Evolutionary conservation across 805 yeast species (phyloP), one percentile per base, ranked within the genome.

Genomic region (Lipomyces spencermartinsiae): DNA sequence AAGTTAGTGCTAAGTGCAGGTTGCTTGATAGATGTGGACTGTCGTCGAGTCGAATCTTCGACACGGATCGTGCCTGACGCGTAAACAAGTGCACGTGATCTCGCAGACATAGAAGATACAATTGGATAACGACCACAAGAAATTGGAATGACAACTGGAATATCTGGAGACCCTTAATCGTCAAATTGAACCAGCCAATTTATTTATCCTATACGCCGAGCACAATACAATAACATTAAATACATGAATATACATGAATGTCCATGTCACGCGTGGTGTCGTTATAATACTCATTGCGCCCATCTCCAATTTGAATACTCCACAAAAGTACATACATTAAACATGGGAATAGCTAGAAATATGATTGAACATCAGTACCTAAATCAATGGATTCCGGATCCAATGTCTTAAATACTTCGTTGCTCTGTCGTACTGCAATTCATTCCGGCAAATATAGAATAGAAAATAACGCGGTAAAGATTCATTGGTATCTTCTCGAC

Each of bases 171-270:
- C 16, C 14, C 14, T 43, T 16, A 43, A 16, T 12, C 14, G 49
- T n/a, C 8, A 43, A 43, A 43, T 19, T 43, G 49, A 43, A 43
- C 49, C 49, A n/a, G 49, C 49, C 49, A 43, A 43, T 43, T 43
- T 43, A 43, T 16, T 43, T 16, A 16, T 2, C 22, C 43, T n/a
- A 8, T 16, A 43, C 49, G n/a, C 49, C 49, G 16, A 43, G 22
- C n/a, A 43, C 49, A 43, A 43, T 43, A 16, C 22, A n/a, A 43
- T 6, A 12, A 12, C 16, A 22, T 43, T 8, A 43, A 19, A 19
- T 10, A 14, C 43, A 37, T 37, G 14, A 37, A 2, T 37, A 43
- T 43, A n/a, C 49, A 43, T 16, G 49, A 43, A 25, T 25, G 29
- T 25, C 1, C 29, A 25, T 25, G 29, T 25, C 29, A 25, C 3